Conservation (phyloP, 169 alveolate genomes). For the Hepatocystis sp. region DNA sequence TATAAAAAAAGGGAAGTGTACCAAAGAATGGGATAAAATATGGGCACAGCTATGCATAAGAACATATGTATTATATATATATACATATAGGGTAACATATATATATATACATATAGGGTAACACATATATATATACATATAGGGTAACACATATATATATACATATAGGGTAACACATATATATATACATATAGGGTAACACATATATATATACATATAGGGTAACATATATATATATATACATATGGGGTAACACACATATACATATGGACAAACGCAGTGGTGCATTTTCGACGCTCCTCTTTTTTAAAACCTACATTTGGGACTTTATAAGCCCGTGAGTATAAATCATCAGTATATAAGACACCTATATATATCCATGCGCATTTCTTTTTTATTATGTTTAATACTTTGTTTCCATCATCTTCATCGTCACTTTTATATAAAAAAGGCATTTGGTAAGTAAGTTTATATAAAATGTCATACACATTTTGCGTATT, state of each 20-base stretch:
- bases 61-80: too few relatives aligned
- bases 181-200: too few relatives aligned
- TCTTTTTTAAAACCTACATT: slow-evolving; percentile 17
- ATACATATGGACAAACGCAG: too few relatives aligned
- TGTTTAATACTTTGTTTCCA: slow-evolving; percentile 62
- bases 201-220: too few relatives aligned
- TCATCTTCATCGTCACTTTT: slow-evolving; percentile 28
- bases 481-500: slow-evolving; percentile 64
- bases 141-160: too few relatives aligned
- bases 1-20: neutral
- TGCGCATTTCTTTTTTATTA: slow-evolving; percentile 45
- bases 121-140: too few relatives aligned
- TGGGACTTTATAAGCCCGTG: slow-evolving; percentile 62
- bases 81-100: too few relatives aligned
- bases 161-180: too few relatives aligned
- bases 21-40: neutral
- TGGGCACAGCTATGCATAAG: neutral
- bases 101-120: too few relatives aligned
- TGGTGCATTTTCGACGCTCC: neutral
- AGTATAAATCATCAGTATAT: slow-evolving; percentile 66
- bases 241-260: too few relatives aligned
- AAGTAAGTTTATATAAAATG: slow-evolving; percentile 44
- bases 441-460: slow-evolving; percentile 63
- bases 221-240: too few relatives aligned
- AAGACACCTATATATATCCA: slow-evolving; percentile 73